Evolutionary conservation across 345 rosid genomes (phyloP), one percentile per base, ranked within the genome.

Genomic region (Citrus sp.): DNA sequence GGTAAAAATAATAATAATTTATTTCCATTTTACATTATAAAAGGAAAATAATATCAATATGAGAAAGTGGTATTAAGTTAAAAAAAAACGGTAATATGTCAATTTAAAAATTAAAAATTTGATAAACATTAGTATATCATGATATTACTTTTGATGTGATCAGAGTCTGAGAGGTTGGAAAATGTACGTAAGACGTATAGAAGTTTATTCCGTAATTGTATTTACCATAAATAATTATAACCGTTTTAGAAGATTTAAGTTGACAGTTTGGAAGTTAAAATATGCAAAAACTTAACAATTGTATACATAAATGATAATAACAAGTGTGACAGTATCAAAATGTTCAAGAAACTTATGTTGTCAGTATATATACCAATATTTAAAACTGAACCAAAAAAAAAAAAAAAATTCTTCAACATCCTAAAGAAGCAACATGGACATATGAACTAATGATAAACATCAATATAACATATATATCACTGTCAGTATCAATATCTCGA

Each of bases 351-450:
- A 60, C 25, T 62, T 59, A n/a, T 24, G 63, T 22, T 67, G 49
- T 24, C 51, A 49, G 8, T 25, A 46, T 25, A 42, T 58, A 25
- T 49, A 30, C 8, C 9, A 24, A 70, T 46, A n/a, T 68, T 42
- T 16, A 3, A 40, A 18, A 46, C 18, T 46, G 51, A 46, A 46
- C 5, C 4, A 9, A 0, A 68, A 37, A 14, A 27, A 62, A 35
- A 8, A 28, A 62, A 37, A 9, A 28, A 0, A 9, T 25, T 25
- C 56, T 37, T 18, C 16, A n/a, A 16, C 34, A 27, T 60, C 30
- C 38, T 21, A 3, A 63, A 19, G 78, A 75, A 75, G 78, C 78
- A 75, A 75, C 78, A 63, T 42, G 24, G 78, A 75, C 78, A 21
- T 75, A 42, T 30, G 38, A 75, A 63, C 70, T 62, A 40, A 63